Base-by-base conservation (phyloP, 768 basidiomycete species). In the Suillus brevipes region DNA sequence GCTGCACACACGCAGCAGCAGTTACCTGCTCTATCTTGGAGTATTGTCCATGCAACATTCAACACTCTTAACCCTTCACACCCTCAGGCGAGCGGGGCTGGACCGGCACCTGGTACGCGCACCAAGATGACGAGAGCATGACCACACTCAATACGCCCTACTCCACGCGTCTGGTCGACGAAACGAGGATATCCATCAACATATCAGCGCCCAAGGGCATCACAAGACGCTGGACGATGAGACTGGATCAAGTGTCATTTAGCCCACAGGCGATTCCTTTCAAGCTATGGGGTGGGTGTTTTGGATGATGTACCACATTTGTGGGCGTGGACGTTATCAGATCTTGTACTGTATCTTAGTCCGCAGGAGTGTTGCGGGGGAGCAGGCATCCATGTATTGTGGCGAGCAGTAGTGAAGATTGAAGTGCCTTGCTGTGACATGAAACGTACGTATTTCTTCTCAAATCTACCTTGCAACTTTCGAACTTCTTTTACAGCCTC, bases 151-250 rank as follows among this genome's bases (percentile, higher is more conserved):
- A 75, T 1, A 77, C 79, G n/a, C 80, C 84, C 0, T 68, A 85
- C 18, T 75, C 78, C 64, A 75, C 78, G 25, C 76, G 76, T 14
- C 69, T 83, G 28, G 77, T 90, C 53, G 84, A 89, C 68, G 89
- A 90, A 74, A 89, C 89, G 0, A 76, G 81, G n/a, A 79, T 89
- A 10, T 88, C 89, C 77, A 83, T 90, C 69, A 83, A 83, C 67
- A 84, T 80, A 3, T 82, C 82, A 0, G 74, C 78, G 20, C 90
- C 90, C 0, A 75, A 79, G 53, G 84, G 80, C 12, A 83, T 91
- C 71, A 90, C 89, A 3, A 78, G 78, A 61, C 77, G 78, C 55
- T 91, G 88, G 88, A 86, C 89, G 3, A 74, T 90, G 70, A 84
- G 79, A 61, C 78, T 91, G n/a, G n/a, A n/a, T n/a, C n/a, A n/a